Percentiles rank a stretch among this genome's conserved stretches.
These are phyloP conservation scores for Entelexis sorbosivorans DNA, from an alignment of 1,139 yeast species.

Conservation along the genomic window DNA sequence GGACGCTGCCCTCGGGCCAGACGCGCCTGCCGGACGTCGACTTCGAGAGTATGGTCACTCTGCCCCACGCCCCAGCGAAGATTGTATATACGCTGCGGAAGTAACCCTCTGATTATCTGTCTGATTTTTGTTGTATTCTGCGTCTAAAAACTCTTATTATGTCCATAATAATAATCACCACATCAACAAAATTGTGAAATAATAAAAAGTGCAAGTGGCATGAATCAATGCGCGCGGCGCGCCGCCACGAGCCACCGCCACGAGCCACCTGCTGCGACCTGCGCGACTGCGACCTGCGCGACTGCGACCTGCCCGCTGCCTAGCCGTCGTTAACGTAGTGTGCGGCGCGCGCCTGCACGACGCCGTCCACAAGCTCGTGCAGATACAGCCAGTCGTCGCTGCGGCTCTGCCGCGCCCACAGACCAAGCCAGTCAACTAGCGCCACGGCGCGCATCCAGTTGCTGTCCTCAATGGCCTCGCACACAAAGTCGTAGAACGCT, in stretches of 20 bases:
- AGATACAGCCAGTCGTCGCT: constrained; percentile 6
- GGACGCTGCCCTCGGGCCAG: constrained; percentile 51
- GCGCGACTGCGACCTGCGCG: no score
- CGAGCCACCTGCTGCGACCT: no score
- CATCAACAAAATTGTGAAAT: no score
- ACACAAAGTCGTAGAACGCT: constrained; percentile 8
- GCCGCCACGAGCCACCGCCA: no score
- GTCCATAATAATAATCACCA: not conserved
- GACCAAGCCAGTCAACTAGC: constrained; percentile 5
- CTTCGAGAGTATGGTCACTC: constrained; percentile 85
- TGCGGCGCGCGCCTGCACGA: constrained; percentile 3
- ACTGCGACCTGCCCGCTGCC: no score
- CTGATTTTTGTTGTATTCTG: not conserved
- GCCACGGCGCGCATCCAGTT: constrained; percentile 10
- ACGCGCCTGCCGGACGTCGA: constrained; percentile 59
- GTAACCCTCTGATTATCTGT: not conserved
- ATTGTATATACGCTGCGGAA: constrained; percentile 33
- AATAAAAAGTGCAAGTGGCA: no score
- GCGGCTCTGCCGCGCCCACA: not conserved
- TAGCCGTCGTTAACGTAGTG: not conserved
- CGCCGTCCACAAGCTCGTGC: constrained; percentile 1
- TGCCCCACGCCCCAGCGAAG: constrained; percentile 71
- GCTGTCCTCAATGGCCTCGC: constrained; percentile 5
- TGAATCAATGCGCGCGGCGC: not conserved
- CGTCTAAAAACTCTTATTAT: no score